Evolutionary conservation across 1,139 yeast species (phyloP).

Genomic region (Blastobotrys serpentis): DNA sequence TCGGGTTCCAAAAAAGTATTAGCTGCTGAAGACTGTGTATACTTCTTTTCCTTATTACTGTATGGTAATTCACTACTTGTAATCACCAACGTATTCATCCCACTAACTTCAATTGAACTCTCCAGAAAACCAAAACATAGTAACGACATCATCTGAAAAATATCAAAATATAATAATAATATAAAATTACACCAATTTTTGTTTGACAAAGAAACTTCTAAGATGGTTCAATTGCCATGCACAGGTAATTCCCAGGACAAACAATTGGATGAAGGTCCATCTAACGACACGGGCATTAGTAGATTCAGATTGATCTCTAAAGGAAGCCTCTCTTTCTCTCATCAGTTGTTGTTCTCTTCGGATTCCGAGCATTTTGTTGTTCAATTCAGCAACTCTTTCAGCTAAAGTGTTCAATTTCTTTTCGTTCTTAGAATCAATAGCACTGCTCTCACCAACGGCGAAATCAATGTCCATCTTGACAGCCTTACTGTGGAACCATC

Average conservation of each 20-base stretch:
- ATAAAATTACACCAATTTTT: conserved; percentile 51
- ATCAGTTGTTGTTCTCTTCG: conserved; percentile 64
- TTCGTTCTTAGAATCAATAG: conserved; percentile 53
- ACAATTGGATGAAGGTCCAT: conserved; percentile 64
- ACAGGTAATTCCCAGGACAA: conserved; percentile 57
- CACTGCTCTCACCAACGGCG: conserved; percentile 52
- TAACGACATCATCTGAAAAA: no score
- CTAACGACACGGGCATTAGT: conserved; percentile 63
- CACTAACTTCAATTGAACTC: no score
- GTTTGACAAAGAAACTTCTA: conserved; percentile 63
- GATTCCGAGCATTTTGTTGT: conserved; percentile 55
- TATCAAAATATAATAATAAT: neutral
- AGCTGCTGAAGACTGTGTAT: no score
- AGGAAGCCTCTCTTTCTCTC: conserved; percentile 66
- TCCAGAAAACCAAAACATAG: no score
- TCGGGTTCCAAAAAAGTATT: no score
- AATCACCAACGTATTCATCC: no score
- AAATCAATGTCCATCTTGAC: conserved; percentile 51
- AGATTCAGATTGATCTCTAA: conserved; percentile 65
- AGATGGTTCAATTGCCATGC: conserved; percentile 67
- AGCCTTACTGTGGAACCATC: conserved; percentile 54
- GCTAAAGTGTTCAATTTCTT: conserved; percentile 51
- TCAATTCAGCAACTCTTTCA: conserved; percentile 52
- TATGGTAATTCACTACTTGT: no score
- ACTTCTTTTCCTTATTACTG: no score